Evolutionary conservation across 768 basidiomycete genomes (phyloP), one percentile per base, ranked within the genome.

Genomic region (Termitomyces bulborhizus): DNA sequence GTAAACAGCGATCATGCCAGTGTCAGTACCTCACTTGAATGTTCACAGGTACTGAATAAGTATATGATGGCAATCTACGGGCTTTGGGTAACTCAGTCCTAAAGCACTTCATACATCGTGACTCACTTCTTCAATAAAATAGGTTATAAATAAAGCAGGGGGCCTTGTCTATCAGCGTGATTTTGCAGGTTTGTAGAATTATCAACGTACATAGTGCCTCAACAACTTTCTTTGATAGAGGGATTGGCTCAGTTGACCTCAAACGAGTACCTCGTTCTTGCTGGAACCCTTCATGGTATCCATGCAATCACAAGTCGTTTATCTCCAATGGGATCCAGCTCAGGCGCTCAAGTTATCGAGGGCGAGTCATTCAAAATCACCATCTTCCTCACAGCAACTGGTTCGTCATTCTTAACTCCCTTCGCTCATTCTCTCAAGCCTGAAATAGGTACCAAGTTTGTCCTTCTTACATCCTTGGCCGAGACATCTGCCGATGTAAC

Each of bases 131-230:
- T 16, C 32, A 15, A 47, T 44, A 2, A 1, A 29, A 34, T 43
- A 93, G 90, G 84, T 98, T 54, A 96, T 98, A 65, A 98, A 98
- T 71, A 98, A 98, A 76, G 97, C 97, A 13, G 97, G 97, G 27
- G 97, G 97, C 6, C 81, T 98, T 34, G 88, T 98, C 43, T 98
- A 95, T 73, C 89, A 95, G 62, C 83, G 90, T 56, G 92, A 86
- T 66, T 96, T 95, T 67, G 85, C 88, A 74, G 93, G 95, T 91
- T 60, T 46, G 75, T 66, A 52, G 44, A 29, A 15, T 43, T 29
- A 7, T n/a, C 18, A 4, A 52, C n/a, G 42, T 40, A 32, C 34
- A n/a, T 27, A 42, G 32, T 29, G 16, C 42, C 46, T 46, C 53
- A 34, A 53, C 32, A 45, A 32, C 43, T 41, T 47, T 45, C n/a